Evolutionary conservation across 164 flowering plant genomes (phyloP).

Genomic region (Vitis labrusca): DNA sequence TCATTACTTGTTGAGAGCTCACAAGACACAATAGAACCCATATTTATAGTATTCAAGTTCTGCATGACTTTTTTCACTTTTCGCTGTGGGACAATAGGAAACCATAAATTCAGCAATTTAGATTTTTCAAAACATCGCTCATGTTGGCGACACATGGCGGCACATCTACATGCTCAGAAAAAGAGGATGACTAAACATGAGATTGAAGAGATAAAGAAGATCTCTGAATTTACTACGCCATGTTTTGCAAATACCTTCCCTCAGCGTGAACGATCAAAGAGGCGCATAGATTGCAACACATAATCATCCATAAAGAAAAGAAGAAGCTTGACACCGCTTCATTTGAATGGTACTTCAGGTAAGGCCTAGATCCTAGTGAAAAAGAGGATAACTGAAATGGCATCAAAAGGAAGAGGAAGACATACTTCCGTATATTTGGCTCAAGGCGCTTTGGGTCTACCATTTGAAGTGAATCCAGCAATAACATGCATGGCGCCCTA

Average conservation of each 20-base stretch:
- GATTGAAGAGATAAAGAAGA: background rate
- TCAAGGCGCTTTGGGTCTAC: constrained; percentile 58
- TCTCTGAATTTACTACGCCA: constrained; percentile 12
- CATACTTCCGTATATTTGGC: constrained; percentile 69
- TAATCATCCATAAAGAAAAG: constrained; percentile 5
- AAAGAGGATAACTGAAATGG: too few species aligned
- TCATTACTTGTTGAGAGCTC: constrained; percentile 45
- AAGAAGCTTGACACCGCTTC: constrained; percentile 27
- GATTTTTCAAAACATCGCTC: constrained; percentile 20
- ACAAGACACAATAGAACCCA: too few species aligned
- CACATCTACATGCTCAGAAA: constrained; percentile 1
- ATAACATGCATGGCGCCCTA: constrained; percentile 63
- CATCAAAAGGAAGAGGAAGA: background rate
- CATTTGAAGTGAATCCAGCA: constrained; percentile 67
- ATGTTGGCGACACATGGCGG: constrained; percentile 25
- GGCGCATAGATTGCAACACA: constrained; percentile 6
- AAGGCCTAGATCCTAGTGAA: background rate
- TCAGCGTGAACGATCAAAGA: constrained; percentile 21
- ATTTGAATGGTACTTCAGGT: constrained; percentile 38
- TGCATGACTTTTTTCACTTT: background rate
- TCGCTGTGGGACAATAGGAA: constrained; percentile 3
- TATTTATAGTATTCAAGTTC: constrained; percentile 1
- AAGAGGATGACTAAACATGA: constrained; percentile 16
- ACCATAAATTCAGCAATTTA: background rate
- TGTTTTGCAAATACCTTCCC: constrained; percentile 14